phyloP scores from a whole-genome alignment of 2,329 filamentous ascomycete species.

The Raffaelea albimanens region DNA sequence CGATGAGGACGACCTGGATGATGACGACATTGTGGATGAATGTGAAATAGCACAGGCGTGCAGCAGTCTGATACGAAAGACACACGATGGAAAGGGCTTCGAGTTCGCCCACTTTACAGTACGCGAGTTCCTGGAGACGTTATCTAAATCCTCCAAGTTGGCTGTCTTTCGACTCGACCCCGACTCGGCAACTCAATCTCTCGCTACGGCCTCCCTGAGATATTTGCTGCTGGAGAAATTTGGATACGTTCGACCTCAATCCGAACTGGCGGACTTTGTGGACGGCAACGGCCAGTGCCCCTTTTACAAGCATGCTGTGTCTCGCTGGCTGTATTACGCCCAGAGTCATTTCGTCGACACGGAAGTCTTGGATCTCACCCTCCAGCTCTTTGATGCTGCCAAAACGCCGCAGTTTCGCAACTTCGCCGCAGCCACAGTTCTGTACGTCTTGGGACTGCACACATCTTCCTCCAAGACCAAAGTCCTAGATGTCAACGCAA shows the following conservation, averaged over 20 bases:
- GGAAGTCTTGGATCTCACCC: neutral
- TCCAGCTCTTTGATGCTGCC: neutral
- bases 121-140: neutral
- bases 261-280: neutral
- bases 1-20: neutral
- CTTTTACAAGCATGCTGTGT: neutral
- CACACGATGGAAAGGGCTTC: neutral
- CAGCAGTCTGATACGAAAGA: constrained; percentile 3
- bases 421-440: neutral
- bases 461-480: neutral
- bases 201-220: neutral
- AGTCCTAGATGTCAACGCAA: neutral
- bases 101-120: constrained; percentile 2
- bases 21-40: neutral
- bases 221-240: neutral
- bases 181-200: neutral
- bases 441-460: neutral
- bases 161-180: neutral
- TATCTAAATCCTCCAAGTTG: neutral
- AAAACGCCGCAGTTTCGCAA: neutral
- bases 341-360: neutral
- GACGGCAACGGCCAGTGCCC: neutral
- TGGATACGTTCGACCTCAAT: neutral
- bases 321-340: neutral
- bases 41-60: neutral